phyloP scores from a whole-genome alignment of 345 rosid species.

The Rubroshorea leprosula region DNA sequence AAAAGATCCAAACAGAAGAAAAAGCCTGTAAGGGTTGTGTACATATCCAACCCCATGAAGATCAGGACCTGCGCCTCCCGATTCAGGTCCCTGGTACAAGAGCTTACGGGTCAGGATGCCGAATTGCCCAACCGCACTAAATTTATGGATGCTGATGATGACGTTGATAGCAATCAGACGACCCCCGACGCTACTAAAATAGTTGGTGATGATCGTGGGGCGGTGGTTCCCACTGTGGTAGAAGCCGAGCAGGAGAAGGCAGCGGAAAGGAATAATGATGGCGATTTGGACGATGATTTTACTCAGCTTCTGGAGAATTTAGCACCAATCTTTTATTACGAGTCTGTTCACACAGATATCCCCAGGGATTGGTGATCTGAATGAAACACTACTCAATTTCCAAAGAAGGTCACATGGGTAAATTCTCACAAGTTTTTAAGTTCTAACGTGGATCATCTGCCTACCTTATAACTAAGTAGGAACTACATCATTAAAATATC shows the following conservation, averaged over 20 bases:
- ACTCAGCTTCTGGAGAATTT: conserved; percentile 29
- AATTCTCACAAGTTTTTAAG: too few species aligned
- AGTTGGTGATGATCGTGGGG: neutral
- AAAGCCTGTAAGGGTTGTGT: conserved; percentile 19
- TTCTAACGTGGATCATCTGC: too few species aligned
- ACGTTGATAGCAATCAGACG: neutral
- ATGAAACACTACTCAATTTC: too few species aligned
- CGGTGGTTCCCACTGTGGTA: neutral
- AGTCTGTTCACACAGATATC: conserved; percentile 2
- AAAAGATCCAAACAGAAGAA: conserved; percentile 3
- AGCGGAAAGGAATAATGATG: neutral
- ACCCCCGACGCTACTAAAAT: conserved; percentile 3
- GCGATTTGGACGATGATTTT: conserved; percentile 25
- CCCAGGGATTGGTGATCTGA: neutral
- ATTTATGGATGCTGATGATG: neutral
- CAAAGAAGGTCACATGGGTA: too few species aligned
- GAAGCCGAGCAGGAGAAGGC: neutral
- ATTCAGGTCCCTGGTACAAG: conserved; percentile 23
- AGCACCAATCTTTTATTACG: conserved; percentile 14
- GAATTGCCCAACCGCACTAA: conserved; percentile 10
- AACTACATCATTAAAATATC: too few species aligned
- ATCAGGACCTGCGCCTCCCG: conserved; percentile 22
- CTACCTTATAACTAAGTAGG: too few species aligned
- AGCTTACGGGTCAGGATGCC: conserved; percentile 26
- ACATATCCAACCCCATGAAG: conserved; percentile 26